Evolutionary conservation across 768 basidiomycete genomes (phyloP).

Genomic region (Lactarius quietus): DNA sequence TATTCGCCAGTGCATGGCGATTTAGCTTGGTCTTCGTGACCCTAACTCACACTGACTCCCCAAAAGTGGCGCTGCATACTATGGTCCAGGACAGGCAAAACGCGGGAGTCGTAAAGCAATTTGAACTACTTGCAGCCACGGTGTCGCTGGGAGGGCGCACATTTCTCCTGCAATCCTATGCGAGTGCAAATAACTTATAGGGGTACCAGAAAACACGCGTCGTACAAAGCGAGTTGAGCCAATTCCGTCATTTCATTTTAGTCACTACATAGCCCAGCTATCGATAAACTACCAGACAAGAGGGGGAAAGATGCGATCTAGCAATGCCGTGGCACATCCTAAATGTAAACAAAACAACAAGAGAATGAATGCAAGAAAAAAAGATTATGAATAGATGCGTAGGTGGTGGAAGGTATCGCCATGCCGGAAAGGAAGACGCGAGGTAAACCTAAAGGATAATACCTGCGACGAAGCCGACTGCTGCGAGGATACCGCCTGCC

Average conservation of each 20-base stretch:
- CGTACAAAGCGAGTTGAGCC: not conserved
- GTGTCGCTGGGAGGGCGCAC: too few relatives aligned
- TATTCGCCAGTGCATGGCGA: too few relatives aligned
- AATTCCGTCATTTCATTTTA: constrained; percentile 13
- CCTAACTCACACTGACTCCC: too few relatives aligned
- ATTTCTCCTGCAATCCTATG: too few relatives aligned
- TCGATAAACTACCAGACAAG: constrained; percentile 12
- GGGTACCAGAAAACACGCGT: too few relatives aligned
- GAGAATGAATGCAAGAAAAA: not conserved
- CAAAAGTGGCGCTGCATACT: too few relatives aligned
- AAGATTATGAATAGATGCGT: not conserved
- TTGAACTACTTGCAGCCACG: too few relatives aligned
- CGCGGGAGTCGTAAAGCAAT: too few relatives aligned
- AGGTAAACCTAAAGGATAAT: constrained; percentile 15
- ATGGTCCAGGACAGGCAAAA: too few relatives aligned
- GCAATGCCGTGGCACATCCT: constrained; percentile 1
- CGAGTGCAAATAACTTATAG: too few relatives aligned
- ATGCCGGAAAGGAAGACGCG: not conserved
- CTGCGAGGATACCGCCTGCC: constrained; percentile 19
- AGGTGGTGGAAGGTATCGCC: not conserved
- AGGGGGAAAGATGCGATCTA: not conserved
- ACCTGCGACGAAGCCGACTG: constrained; percentile 22
- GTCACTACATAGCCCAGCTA: constrained; percentile 28
- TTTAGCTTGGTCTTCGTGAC: too few relatives aligned
- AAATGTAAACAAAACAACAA: not conserved